A percentile compares a stretch with the other conserved stretches of the same genome.
Evolutionary conservation across 2,329 filamentous ascomycete genomes (phyloP).

Genomic region (Neocatenulostroma microsporum): DNA sequence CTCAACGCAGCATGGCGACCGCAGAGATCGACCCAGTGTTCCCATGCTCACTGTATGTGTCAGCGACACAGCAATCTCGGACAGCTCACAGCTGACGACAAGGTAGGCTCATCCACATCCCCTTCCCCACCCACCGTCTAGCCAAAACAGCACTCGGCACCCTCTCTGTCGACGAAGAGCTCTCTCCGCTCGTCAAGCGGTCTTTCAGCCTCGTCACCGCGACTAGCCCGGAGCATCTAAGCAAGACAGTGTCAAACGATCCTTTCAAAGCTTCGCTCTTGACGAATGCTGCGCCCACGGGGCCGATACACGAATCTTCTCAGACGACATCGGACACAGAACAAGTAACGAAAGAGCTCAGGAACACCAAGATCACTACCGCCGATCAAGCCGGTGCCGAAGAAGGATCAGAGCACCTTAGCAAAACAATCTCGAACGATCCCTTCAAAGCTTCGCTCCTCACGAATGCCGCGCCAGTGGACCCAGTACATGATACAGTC

Average conservation of each 20-base stretch:
- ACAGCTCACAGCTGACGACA: neutral
- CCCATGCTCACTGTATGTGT: slow-evolving; percentile 20
- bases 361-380: too few relatives aligned
- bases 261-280: slow-evolving; percentile 17
- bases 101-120: slow-evolving; percentile 62
- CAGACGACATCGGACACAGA: too few relatives aligned
- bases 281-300: too few relatives aligned
- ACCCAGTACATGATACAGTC: slow-evolving; percentile 8
- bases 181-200: slow-evolving; percentile 74
- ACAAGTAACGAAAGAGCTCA: too few relatives aligned
- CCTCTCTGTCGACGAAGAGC: slow-evolving; percentile 77
- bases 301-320: too few relatives aligned
- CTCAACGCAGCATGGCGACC: slow-evolving; percentile 4
- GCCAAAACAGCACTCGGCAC: slow-evolving; percentile 67
- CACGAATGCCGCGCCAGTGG: too few relatives aligned
- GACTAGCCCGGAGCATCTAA: too few relatives aligned
- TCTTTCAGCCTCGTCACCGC: slow-evolving; percentile 50
- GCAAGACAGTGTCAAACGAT: slow-evolving; percentile 9
- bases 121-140: slow-evolving; percentile 72
- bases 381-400: neutral
- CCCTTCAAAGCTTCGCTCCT: too few relatives aligned
- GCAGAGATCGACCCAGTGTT: slow-evolving; percentile 11
- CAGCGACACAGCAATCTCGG: neutral
- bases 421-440: neutral
- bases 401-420: neutral